Percentiles rank a stretch among this genome's conserved stretches.
These are phyloP conservation scores for Chionographis japonica DNA, from an alignment of 106 monocot genomes.

Conservation along the genomic window DNA sequence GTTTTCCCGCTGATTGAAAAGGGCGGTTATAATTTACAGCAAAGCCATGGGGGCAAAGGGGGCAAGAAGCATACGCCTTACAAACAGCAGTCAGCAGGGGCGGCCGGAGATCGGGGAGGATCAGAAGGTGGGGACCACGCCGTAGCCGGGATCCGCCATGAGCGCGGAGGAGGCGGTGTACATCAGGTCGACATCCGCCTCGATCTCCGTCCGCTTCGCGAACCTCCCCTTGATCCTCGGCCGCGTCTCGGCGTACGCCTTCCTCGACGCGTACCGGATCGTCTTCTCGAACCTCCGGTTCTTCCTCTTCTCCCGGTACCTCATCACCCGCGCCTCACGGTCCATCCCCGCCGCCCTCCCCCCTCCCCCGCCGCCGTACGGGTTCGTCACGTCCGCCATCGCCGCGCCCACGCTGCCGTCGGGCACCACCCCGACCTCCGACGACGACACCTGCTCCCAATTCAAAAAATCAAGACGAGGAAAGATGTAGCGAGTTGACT, in stretches of 20 bases:
- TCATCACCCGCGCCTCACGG: constrained; percentile 58
- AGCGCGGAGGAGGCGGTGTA: constrained; percentile 14
- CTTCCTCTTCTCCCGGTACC: constrained; percentile 69
- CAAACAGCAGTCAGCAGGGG: constrained; percentile 17
- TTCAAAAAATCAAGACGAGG: not conserved
- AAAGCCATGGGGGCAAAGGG: not conserved
- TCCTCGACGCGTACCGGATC: constrained; percentile 63
- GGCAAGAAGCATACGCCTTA: not conserved
- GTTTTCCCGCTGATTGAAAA: no score
- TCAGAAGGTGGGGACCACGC: constrained; percentile 48
- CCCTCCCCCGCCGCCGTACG: constrained; percentile 3
- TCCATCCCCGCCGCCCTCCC: constrained; percentile 12
- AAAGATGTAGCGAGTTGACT: no score
- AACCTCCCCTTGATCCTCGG: constrained; percentile 64
- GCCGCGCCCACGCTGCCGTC: constrained; percentile 12
- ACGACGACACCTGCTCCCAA: constrained; percentile 27
- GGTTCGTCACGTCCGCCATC: constrained; percentile 13
- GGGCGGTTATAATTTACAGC: not conserved
- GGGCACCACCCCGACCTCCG: constrained; percentile 35
- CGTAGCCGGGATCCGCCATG: constrained; percentile 17
- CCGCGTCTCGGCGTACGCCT: constrained; percentile 68
- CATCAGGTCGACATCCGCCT: constrained; percentile 17
- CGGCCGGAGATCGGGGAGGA: not conserved
- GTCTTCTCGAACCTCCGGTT: constrained; percentile 65
- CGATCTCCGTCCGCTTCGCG: constrained; percentile 35